These are phyloP conservation scores for Themeda triandra DNA, from an alignment of 176 grass and related monocot genomes.

Conservation along the genomic window DNA sequence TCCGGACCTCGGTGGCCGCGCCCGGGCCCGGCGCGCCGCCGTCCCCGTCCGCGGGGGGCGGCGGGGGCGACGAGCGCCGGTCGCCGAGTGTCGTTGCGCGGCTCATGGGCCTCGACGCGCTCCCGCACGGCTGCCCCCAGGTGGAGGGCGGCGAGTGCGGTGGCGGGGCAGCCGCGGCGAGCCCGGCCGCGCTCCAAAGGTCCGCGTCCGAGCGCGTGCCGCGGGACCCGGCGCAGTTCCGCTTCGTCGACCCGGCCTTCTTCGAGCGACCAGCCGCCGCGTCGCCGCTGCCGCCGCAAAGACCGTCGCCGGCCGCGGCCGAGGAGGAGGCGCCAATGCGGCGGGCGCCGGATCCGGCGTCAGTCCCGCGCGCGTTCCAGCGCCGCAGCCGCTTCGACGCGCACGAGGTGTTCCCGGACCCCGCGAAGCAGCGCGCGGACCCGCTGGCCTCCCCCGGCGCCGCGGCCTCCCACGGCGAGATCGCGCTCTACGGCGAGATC, in stretches of 20 bases:
- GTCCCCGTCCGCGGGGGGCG: conserved; percentile 24
- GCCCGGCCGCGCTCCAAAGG: conserved; percentile 51
- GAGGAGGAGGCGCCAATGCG: background rate
- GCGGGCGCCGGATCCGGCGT: conserved; percentile 3
- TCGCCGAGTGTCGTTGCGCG: conserved; percentile 87
- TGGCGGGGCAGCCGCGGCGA: background rate
- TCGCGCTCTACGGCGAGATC: conserved; percentile 85
- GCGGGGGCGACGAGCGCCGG: conserved; percentile 46
- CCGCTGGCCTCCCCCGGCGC: background rate
- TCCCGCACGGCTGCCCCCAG: conserved; percentile 17
- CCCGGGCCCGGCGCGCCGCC: conserved; percentile 21
- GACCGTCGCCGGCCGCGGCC: conserved; percentile 20
- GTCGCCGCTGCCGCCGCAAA: background rate
- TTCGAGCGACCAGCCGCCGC: conserved; percentile 31
- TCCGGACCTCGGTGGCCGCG: conserved; percentile 36
- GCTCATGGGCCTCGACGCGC: conserved; percentile 86
- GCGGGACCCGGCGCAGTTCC: conserved; percentile 50
- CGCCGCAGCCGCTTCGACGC: conserved; percentile 69
- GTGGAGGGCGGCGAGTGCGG: background rate
- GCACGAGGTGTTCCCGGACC: conserved; percentile 83
- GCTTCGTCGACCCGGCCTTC: conserved; percentile 54
- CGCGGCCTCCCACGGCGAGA: conserved; percentile 23
- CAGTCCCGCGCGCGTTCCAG: conserved; percentile 28
- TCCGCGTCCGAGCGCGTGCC: conserved; percentile 79
- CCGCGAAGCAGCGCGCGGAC: conserved; percentile 30